Evolutionary conservation across 148 eudicot genomes (phyloP), one percentile per base, ranked within the genome.

Genomic region (Rhododendron simsii): DNA sequence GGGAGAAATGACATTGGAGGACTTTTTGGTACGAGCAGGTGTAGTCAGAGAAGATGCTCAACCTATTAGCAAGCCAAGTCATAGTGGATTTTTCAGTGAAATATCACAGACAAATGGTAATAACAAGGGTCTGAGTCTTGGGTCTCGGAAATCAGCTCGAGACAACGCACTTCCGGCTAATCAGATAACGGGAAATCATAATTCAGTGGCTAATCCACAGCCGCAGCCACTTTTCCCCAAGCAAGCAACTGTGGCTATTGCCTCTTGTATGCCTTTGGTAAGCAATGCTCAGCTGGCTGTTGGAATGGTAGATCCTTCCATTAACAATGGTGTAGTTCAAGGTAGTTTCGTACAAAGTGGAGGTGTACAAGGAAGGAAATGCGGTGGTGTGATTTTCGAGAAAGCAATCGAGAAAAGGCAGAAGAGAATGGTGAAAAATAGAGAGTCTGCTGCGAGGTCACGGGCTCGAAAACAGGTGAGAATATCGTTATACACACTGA

Each of bases 1-100:
- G 55, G 89, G 91, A 21, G 92, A 91, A 89, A 86, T 90, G 61
- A 92, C 94, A 63, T 67, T 92, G 35, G 92, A 92, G 88, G 94
- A 92, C 80, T 92, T 91, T 73, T 51, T 92, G 86, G 55, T 50
- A 30, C 89, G 87, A 84, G 92, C 94, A 20, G 94, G 94, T 61
- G 91, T 91, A 13, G 94, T 88, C 14, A 86, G 91, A 67, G 92
- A 91, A 91, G 90, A 89, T 65, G 39, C 78, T 85, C 91, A 85
- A 57, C 87, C 75, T 15, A 65, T 81, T 47, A 82, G 26, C 14
- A 89, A 77, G 81, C 78, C 88, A n/a, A 86, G 81, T 33, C 35
- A 33, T 33, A 1, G 35, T 71, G 73, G 88, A 53, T 84, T 88
- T 74, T 84, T 26, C 26, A 83, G 87, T 48, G 88, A 73, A 11